Percentiles rank a stretch among this genome's conserved stretches.
Evolutionary conservation across 768 basidiomycete genomes (phyloP).

Genomic region (Lactifluus rugatus): DNA sequence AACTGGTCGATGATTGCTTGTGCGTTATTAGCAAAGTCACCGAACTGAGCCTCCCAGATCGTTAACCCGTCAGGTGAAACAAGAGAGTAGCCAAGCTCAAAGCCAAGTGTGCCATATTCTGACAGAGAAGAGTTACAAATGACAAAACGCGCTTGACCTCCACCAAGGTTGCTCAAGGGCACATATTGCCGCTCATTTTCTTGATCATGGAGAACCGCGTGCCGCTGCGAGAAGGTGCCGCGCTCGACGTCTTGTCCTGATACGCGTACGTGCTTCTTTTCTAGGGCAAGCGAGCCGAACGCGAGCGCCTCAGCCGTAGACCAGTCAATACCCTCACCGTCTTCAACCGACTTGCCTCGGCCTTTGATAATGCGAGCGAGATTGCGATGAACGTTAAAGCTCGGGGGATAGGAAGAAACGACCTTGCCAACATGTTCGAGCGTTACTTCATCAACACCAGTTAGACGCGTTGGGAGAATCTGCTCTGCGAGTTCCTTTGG

Average conservation of each 20-base stretch:
- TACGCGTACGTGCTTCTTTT: slow-evolving; percentile 88
- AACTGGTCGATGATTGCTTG: slow-evolving; percentile 99
- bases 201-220: slow-evolving; percentile 96
- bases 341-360: slow-evolving; percentile 85
- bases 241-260: slow-evolving; percentile 99
- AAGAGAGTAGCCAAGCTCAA: slow-evolving; percentile 96
- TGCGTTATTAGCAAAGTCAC: slow-evolving; percentile 96
- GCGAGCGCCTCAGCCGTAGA: slow-evolving; percentile 97
- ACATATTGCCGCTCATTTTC: slow-evolving; percentile 82
- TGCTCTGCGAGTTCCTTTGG: slow-evolving; percentile 91
- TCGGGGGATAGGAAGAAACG: slow-evolving; percentile 76
- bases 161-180: slow-evolving; percentile 80
- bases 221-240: slow-evolving; percentile 97
- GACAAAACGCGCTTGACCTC: slow-evolving; percentile 85
- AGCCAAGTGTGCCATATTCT: slow-evolving; percentile 90
- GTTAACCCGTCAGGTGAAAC: slow-evolving; percentile 89
- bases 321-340: slow-evolving; percentile 93
- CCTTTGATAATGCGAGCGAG: slow-evolving; percentile 82
- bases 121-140: slow-evolving; percentile 96
- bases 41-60: slow-evolving; percentile 98
- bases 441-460: slow-evolving; percentile 66
- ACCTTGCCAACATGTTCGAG: slow-evolving; percentile 80
- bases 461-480: slow-evolving; percentile 82
- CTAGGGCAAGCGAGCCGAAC: slow-evolving; percentile 85
- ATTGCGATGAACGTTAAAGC: slow-evolving; percentile 85